Evolutionary conservation across 2,329 filamentous ascomycete species (phyloP), one percentile per base, ranked within the genome.

Genomic region (Dendrostoma leiphaemia): DNA sequence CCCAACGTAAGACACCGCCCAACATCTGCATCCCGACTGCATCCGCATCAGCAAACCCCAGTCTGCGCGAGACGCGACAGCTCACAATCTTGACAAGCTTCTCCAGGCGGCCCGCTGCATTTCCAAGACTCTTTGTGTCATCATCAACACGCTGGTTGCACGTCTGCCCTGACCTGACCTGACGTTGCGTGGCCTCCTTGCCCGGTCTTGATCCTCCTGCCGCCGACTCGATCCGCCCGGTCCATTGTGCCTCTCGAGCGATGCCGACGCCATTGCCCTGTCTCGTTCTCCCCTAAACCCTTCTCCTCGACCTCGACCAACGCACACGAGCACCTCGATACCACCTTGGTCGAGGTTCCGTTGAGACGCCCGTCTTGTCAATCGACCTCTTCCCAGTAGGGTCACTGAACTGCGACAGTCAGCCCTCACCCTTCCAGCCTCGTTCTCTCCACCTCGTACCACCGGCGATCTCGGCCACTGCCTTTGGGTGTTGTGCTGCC

Each of bases 251-350:
- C 52, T 47, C 28, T 29, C 38, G 28, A 55, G 56, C 56, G 28
- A 58, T 58, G 56, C 56, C 56, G 52, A 52, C 44, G 48, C 56
- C 32, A 53, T 45, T 44, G 26, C 37, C 44, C 29, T 48, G 56
- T 51, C 28, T 48, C 45, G 34, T 44, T 49, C 34, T 51, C 52
- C 44, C 56, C 56, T 58, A 58, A 52, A 24, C 35, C 37, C 37
- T 34, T 34, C 44, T 34, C 48, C 43, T 48, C 40, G 13, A 43
- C 15, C 21, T 19, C 26, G 24, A 35, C 29, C 48, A 21, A 52
- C 19, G 31, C 51, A 19, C 21, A 37, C 31, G 29, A 48, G 41
- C 40, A 41, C 40, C n/a, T n/a, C n/a, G n/a, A 44, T 21, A 44
- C n/a, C 28, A 47, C 51, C 41, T 44, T 48, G 31, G 34, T 51